phyloP scores from a whole-genome alignment of 1,284 basidiomycete genomes.

The Melampsora larici-populina region DNA sequence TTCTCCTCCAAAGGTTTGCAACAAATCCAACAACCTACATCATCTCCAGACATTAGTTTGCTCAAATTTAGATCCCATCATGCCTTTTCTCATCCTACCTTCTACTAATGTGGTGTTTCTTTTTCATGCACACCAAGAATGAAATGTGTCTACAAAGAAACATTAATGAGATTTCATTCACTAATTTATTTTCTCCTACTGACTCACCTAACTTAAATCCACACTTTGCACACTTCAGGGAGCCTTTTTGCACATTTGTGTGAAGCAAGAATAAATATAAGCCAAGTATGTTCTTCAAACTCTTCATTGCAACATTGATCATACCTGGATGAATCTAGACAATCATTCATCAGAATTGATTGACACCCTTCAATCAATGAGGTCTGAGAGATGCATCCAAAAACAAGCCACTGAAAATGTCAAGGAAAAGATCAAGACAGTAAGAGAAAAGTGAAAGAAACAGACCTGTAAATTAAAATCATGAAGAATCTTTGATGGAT shows the following conservation, averaged over 20 bases:
- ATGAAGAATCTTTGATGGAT: constrained; percentile 90
- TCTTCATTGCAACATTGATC: too few species aligned
- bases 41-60: constrained; percentile 9
- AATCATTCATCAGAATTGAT: constrained; percentile 77
- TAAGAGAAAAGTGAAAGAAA: neutral
- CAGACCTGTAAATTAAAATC: constrained; percentile 76
- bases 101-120: constrained; percentile 34
- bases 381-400: constrained; percentile 59
- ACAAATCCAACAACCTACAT: too few species aligned
- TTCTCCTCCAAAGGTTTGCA: neutral
- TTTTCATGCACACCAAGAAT: constrained; percentile 41
- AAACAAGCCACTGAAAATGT: neutral
- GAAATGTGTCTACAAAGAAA: constrained; percentile 44
- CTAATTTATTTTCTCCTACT: neutral
- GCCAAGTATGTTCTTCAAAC: too few species aligned
- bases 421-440: neutral
- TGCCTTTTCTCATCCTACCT: neutral
- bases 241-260: too few species aligned
- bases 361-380: constrained; percentile 86
- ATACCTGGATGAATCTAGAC: constrained; percentile 67
- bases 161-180: too few species aligned
- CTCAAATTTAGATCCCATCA: neutral
- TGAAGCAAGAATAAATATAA: too few species aligned
- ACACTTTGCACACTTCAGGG: constrained; percentile 39
- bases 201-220: constrained; percentile 10